A percentile compares a stretch with the other conserved stretches of the same genome.
phyloP scores from a whole-genome alignment of 306 rosid genomes.

The Begonia fuchsioides region DNA sequence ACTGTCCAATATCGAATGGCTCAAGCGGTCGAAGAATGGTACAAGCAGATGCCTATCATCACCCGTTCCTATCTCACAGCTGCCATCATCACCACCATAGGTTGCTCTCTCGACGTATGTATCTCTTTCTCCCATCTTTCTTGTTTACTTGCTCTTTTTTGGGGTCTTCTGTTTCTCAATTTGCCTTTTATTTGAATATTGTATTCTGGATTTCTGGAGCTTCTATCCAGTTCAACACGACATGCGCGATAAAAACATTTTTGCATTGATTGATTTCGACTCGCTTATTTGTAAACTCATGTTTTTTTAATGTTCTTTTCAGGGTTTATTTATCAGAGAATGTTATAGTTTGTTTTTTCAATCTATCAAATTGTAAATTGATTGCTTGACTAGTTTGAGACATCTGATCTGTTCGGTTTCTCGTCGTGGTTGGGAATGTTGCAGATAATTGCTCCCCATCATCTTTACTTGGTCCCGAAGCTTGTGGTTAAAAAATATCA shows the following conservation, averaged over 20 bases:
- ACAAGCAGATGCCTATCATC: conserved; percentile 87
- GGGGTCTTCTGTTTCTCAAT: neutral
- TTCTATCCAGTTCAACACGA: neutral
- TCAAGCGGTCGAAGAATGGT: conserved; percentile 98
- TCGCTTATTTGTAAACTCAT: no score
- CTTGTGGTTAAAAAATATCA: conserved; percentile 79
- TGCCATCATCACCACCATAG: conserved; percentile 75
- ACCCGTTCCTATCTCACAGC: conserved; percentile 92
- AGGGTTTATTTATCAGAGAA: neutral
- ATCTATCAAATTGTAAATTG: neutral
- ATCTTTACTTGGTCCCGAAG: neutral
- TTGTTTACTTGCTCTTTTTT: neutral
- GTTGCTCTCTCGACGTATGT: conserved; percentile 82
- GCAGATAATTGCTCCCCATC: no score
- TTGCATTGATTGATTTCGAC: neutral
- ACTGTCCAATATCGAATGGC: conserved; percentile 32
- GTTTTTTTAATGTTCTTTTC: no score
- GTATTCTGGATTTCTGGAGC: neutral
- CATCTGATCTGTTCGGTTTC: neutral
- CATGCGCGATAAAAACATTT: neutral
- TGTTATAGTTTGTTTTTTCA: neutral
- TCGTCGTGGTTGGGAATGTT: conserved; percentile 3
- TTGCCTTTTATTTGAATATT: neutral
- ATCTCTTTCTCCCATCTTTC: neutral
- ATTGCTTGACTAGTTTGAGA: neutral